Base-by-base conservation (phyloP, 176 grass and related monocot genomes). In the Dendrocalamus sinicus region DNA sequence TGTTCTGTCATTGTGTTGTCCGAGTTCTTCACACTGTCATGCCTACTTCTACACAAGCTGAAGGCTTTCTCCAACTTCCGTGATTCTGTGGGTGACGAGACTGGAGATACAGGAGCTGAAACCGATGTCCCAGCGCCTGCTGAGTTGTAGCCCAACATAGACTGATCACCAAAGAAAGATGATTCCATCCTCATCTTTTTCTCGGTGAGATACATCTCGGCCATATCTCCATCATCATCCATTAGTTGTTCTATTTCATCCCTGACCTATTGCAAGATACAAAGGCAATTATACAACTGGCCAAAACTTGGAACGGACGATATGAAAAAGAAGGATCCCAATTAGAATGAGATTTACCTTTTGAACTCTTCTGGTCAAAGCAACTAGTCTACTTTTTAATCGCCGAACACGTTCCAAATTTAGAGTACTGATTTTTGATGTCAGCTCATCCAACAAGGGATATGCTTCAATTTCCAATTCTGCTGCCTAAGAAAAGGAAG, bases 161-260 rank as follows among this genome's bases (percentile, higher is more conserved):
- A 90, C 60, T 95, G 93, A 8, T 98, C 91, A 73, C 88, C 89
- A 84, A 81, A 89, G 65, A 95, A 89, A 28, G 94, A 93, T 88
- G 91, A 70, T 86, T 98, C 96, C 79, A 88, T 98, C 57, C 88
- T 86, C 65, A 81, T 53, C 88, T 92, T 98, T 70, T 98, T 98
- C 77, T 94, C 93, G 0, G 91, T 92, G 63, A 98, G 93, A 92
- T 96, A 95, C 91, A 99, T 95, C 81, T 99, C 96, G 4, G 96
- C 96, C 96, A 99, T 99, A 89, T 99, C 96, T 60, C 84, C 92
- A 70, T 99, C 96, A 86, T 96, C 96, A 86, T 99, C 96, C 96
- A 99, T 96, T 30, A 99, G 73, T 12, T 99, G 93, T 70, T 99
- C 96, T 90, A 99, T 96, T 89, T 99, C 96, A 86, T 99, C 96